Evolutionary conservation across 2,329 filamentous ascomycete genomes (phyloP), one percentile per base, ranked within the genome.

Genomic region (Coleophoma crateriformis): DNA sequence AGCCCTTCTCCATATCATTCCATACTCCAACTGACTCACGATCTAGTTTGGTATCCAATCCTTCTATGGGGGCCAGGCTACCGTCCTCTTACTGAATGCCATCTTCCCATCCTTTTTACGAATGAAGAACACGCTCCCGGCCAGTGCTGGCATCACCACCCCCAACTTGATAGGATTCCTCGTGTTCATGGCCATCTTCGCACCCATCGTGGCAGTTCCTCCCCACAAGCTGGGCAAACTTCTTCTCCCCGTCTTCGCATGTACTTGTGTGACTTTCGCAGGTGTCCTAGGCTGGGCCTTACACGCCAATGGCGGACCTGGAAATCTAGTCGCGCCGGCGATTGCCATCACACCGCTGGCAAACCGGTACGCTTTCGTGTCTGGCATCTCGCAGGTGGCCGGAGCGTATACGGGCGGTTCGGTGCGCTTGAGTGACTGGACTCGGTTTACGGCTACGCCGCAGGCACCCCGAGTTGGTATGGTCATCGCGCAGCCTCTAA

Each of bases 111-210:
- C 33, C 13, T 46, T 46, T 39, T 22, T 39, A 20, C 10, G 19
- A 14, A 38, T 46, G 45, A 20, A 46, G 34, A 46, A 46, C 19
- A 46, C 45, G 3, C 32, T 46, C 14, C 45, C 45, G 2, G 45
- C 33, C 6, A 37, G 14, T 14, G 45, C 45, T 22, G 37, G 37
- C 11, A 39, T 39, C 8, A 39, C 37, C 19, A 37, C 43, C 12
- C 27, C 27, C 33, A 5, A 20, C 33, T 15, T 45, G 20, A 10
- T 33, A 2, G 19, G 43, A 13, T 45, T 45, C 33, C 14, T 45
- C 7, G 13, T 45, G 2, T 45, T 33, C 32, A 33, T 15, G 43
- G 19, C 19, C 13, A 17, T 45, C 13, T 45, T n/a, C 27, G 33
- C 17, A 6, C 43, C 43, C 33, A 45, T 45, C 11, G 19, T 39